These are phyloP conservation scores for Colletotrichum plurivorum DNA, from an alignment of 2,329 filamentous ascomycete genomes.

Conservation along the genomic window DNA sequence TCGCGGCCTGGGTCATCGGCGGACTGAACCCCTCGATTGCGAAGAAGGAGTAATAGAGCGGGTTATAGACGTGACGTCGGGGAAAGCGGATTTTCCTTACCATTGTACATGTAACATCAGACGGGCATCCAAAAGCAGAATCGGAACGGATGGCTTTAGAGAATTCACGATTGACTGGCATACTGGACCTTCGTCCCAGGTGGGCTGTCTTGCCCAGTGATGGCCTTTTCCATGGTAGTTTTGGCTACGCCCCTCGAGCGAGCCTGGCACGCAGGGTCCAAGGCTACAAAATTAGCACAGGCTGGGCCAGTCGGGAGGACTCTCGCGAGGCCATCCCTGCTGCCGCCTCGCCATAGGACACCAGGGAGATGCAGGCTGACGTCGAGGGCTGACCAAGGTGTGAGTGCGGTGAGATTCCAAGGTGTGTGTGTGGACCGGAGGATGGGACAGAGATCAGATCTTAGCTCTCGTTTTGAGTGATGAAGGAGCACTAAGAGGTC, in stretches of 20 bases:
- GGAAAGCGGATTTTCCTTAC: constrained; percentile 29
- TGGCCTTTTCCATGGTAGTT: no score
- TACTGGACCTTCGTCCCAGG: constrained; percentile 4
- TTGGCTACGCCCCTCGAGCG: no score
- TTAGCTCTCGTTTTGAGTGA: constrained; percentile 8
- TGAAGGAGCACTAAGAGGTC: constrained; percentile 8
- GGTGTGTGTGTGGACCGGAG: constrained; percentile 25
- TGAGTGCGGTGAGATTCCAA: constrained; percentile 14
- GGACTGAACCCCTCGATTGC: constrained; percentile 86
- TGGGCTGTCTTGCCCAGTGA: no score
- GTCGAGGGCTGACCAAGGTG: constrained; percentile 37
- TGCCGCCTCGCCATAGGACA: not conserved
- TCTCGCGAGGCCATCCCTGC: constrained; percentile 26
- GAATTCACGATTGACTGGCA: constrained; percentile 38
- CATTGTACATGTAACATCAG: constrained; percentile 44
- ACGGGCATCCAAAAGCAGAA: constrained; percentile 38
- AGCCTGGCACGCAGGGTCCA: not conserved
- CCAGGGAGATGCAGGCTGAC: constrained; percentile 34
- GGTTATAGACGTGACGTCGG: constrained; percentile 29
- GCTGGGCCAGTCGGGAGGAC: not conserved
- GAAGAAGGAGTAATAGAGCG: constrained; percentile 55
- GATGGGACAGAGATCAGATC: constrained; percentile 29
- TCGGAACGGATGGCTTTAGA: constrained; percentile 39
- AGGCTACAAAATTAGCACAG: not conserved
- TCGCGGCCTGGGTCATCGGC: constrained; percentile 80